These are phyloP conservation scores for Candida orba DNA, from an alignment of 805 yeast genomes.

Conservation along the genomic window DNA sequence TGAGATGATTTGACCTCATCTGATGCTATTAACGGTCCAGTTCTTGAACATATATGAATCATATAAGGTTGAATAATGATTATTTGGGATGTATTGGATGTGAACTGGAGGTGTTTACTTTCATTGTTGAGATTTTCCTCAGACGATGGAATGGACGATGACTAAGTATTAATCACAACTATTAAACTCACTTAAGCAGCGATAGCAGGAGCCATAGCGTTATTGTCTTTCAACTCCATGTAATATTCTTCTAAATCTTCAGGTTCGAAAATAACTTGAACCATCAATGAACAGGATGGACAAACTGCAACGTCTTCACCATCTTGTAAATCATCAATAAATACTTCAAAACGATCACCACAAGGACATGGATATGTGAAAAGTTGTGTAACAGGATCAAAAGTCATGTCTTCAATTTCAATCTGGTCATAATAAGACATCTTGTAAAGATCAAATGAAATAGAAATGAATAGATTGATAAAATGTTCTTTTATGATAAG, in stretches of 20 bases:
- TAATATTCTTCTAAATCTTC: constrained; percentile 38
- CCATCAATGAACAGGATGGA: constrained; percentile 93
- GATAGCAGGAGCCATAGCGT: constrained; percentile 14
- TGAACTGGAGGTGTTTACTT: too few relatives aligned
- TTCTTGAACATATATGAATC: too few relatives aligned
- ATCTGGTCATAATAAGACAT: constrained; percentile 82
- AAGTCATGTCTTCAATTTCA: constrained; percentile 95
- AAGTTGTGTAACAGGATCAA: constrained; percentile 71
- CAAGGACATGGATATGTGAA: constrained; percentile 98
- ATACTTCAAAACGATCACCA: constrained; percentile 88
- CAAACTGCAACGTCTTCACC: constrained; percentile 95
- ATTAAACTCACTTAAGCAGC: constrained; percentile 9
- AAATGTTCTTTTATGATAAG: too few relatives aligned
- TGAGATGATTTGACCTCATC: too few relatives aligned
- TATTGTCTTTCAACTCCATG: constrained; percentile 26
- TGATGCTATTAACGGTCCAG: too few relatives aligned
- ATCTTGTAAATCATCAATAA: constrained; percentile 75
- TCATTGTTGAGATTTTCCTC: too few relatives aligned
- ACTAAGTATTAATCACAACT: not conserved
- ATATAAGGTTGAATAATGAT: too few relatives aligned
- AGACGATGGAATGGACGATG: too few relatives aligned
- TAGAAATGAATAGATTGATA: too few relatives aligned
- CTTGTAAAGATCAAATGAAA: not conserved
- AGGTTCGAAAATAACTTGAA: constrained; percentile 79
- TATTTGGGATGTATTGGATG: too few relatives aligned